These are phyloP conservation scores for Acacia acuminata DNA, from an alignment of 306 rosid genomes.

Conservation along the genomic window DNA sequence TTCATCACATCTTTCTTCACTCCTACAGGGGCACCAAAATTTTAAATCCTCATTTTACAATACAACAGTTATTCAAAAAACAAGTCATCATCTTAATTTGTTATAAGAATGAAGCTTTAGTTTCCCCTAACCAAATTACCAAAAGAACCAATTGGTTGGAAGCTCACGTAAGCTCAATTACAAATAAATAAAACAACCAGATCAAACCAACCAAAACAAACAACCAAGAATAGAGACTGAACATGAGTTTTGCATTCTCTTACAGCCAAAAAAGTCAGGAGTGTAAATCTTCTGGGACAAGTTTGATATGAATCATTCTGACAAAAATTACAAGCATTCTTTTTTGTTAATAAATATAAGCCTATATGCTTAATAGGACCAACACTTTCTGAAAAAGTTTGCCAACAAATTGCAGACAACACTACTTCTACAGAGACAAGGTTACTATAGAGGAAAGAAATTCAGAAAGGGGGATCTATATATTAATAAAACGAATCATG, in stretches of 20 bases:
- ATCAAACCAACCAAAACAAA: constrained; percentile 15
- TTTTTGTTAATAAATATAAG: background rate
- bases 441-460: constrained; percentile 6
- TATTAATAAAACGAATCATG: background rate
- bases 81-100: constrained; percentile 15
- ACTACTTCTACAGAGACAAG: constrained; percentile 13
- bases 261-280: constrained; percentile 16
- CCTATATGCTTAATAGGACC: constrained; percentile 26
- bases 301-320: constrained; percentile 14
- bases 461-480: constrained; percentile 16
- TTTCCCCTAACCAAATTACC: constrained; percentile 14
- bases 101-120: constrained; percentile 15
- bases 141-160: constrained; percentile 16
- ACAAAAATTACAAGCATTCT: constrained; percentile 23
- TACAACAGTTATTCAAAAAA: background rate
- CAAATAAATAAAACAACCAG: background rate
- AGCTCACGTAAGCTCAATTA: constrained; percentile 14
- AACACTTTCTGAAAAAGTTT: constrained; percentile 7
- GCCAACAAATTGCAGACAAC: constrained; percentile 17
- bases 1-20: constrained; percentile 99
- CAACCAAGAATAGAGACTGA: constrained; percentile 15
- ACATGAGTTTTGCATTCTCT: constrained; percentile 4
- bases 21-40: constrained; percentile 60
- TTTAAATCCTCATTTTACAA: constrained; percentile 23
- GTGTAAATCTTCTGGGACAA: background rate